phyloP scores from a whole-genome alignment of 345 rosid genomes.

The Clausena lansium region DNA sequence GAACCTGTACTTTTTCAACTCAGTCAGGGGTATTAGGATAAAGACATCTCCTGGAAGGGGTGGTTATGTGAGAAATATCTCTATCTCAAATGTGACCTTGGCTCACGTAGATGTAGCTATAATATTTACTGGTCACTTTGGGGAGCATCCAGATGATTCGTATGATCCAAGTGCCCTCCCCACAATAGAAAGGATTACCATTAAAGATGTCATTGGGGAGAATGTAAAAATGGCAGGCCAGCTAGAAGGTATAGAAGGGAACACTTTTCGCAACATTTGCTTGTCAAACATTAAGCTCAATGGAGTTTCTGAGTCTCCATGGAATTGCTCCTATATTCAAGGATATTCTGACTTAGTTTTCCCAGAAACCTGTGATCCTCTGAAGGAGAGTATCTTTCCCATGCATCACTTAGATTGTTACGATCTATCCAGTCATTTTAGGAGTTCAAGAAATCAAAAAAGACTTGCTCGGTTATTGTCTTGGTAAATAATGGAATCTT shows the following conservation, averaged over 20 bases:
- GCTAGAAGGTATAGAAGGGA: constrained; percentile 83
- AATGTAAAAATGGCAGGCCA: constrained; percentile 67
- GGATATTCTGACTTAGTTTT: constrained; percentile 77
- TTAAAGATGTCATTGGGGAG: constrained; percentile 69
- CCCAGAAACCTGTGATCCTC: constrained; percentile 70
- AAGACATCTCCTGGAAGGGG: constrained; percentile 95
- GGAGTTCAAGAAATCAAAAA: constrained; percentile 41
- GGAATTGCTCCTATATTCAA: constrained; percentile 75
- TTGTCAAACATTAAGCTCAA: constrained; percentile 57
- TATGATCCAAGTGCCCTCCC: constrained; percentile 81
- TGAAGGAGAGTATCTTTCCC: constrained; percentile 58
- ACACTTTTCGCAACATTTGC: constrained; percentile 66
- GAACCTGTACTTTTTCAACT: constrained; percentile 54
- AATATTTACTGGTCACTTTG: constrained; percentile 64
- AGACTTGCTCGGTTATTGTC: constrained; percentile 55
- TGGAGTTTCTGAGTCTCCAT: constrained; percentile 48
- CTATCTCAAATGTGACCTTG: constrained; percentile 58
- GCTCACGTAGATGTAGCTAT: constrained; percentile 59
- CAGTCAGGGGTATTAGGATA: constrained; percentile 66
- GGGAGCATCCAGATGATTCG: constrained; percentile 84
- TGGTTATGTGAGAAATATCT: constrained; percentile 81
- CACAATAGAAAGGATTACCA: constrained; percentile 55
- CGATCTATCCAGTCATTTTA: constrained; percentile 37
- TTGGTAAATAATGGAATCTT: constrained; percentile 48
- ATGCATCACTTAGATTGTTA: constrained; percentile 66